Percentiles rank a stretch among this genome's conserved stretches.
These are phyloP conservation scores for Aspergillus calidoustus DNA, from an alignment of 2,329 filamentous ascomycete genomes.

Conservation along the genomic window DNA sequence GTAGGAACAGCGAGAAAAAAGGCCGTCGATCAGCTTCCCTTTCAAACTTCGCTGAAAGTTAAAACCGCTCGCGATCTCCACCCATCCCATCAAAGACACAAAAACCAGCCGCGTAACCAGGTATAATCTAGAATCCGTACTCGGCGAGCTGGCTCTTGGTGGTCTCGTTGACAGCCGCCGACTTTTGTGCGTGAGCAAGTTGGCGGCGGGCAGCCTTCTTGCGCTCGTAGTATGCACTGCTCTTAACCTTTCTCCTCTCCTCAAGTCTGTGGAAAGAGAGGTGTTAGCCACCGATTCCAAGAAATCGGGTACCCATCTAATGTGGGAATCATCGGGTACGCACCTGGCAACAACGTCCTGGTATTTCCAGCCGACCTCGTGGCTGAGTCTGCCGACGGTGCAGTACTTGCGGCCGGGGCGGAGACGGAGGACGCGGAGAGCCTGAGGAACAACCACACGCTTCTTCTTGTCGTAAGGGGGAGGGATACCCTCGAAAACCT, in stretches of 20 bases:
- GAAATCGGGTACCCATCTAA: neutral
- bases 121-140: conserved; percentile 78
- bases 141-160: conserved; percentile 85
- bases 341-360: conserved; percentile 98
- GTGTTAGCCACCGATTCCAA: conserved; percentile 25
- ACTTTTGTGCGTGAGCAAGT: conserved; percentile 91
- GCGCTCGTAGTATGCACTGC: conserved; percentile 98
- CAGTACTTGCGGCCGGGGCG: conserved; percentile 99
- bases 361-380: conserved; percentile 99
- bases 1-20: conserved; percentile 39
- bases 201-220: conserved; percentile 96
- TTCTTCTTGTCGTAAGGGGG: conserved; percentile 99
- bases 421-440: conserved; percentile 91
- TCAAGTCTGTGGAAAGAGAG: conserved; percentile 71
- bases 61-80: conserved; percentile 47
- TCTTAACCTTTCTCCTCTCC: conserved; percentile 99
- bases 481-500: conserved; percentile 99
- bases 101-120: conserved; percentile 45
- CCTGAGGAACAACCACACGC: conserved; percentile 99
- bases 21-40: conserved; percentile 48
- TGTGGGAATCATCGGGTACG: conserved; percentile 48
- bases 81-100: conserved; percentile 46
- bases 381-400: conserved; percentile 95
- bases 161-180: conserved; percentile 82
- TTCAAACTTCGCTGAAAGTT: conserved; percentile 43